These are phyloP conservation scores for Platanthera guangdongensis DNA, from an alignment of 106 monocot species.

Conservation along the genomic window DNA sequence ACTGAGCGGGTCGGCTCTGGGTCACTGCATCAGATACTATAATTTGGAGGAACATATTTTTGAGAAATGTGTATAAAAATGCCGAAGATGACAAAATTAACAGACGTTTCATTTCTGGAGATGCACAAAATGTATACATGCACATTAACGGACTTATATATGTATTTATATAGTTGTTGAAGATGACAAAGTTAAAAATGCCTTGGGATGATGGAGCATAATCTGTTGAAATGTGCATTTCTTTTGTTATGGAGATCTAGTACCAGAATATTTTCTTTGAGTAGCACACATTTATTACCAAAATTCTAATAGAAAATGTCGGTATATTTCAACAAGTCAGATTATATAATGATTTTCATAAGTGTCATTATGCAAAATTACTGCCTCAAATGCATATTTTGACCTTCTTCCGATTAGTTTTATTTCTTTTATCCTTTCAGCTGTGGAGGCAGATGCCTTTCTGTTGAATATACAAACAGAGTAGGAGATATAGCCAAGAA, in stretches of 20 bases:
- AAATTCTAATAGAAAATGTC: neutral
- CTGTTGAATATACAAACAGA: conserved; percentile 78
- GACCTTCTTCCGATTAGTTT: neutral
- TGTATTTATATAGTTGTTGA: neutral
- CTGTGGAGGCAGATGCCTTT: conserved; percentile 80
- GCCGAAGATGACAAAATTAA: too few species aligned
- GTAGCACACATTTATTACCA: neutral
- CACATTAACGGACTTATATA: too few species aligned
- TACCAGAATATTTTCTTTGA: neutral
- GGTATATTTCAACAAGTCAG: neutral
- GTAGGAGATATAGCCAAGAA: conserved; percentile 72
- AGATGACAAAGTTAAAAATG: neutral
- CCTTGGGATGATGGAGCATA: neutral
- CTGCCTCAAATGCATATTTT: neutral
- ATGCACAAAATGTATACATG: too few species aligned
- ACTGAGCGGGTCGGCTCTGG: too few species aligned
- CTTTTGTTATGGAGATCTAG: neutral
- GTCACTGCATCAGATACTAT: too few species aligned
- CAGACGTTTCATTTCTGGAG: too few species aligned
- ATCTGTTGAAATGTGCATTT: neutral
- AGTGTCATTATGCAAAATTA: neutral
- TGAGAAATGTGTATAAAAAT: too few species aligned
- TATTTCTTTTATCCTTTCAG: conserved; percentile 23
- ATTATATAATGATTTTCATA: neutral
- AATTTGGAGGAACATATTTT: too few species aligned